phyloP scores from a whole-genome alignment of 2,329 filamentous ascomycete genomes.

The Aspergillus carbonarius region DNA sequence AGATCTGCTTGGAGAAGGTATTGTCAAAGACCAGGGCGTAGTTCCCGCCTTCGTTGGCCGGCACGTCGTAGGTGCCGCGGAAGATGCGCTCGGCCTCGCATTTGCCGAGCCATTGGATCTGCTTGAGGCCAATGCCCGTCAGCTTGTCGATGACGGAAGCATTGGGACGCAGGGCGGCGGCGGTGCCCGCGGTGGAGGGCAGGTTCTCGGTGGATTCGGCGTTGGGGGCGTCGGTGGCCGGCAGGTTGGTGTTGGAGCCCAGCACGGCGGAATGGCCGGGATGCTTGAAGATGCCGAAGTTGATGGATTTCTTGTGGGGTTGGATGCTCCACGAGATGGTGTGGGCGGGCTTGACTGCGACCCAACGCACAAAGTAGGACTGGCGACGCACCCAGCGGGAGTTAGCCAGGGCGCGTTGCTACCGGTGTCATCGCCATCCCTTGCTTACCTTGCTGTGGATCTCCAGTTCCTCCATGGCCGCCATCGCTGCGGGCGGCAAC shows the following conservation, averaged over 20 bases:
- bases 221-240: slow-evolving; percentile 43
- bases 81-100: slow-evolving; percentile 96
- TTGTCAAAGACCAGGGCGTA: slow-evolving; percentile 98
- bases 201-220: slow-evolving; percentile 40
- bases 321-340: slow-evolving; percentile 98
- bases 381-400: slow-evolving; percentile 41
- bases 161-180: slow-evolving; percentile 58
- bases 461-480: slow-evolving; percentile 93
- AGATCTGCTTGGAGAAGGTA: slow-evolving; percentile 92
- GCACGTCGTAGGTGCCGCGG: slow-evolving; percentile 83
- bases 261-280: slow-evolving; percentile 67
- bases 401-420: slow-evolving; percentile 17
- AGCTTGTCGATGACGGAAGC: slow-evolving; percentile 68
- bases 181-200: slow-evolving; percentile 17
- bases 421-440: slow-evolving; percentile 22
- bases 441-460: slow-evolving; percentile 86
- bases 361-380: slow-evolving; percentile 98
- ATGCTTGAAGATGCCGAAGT: slow-evolving; percentile 97
- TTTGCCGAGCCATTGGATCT: slow-evolving; percentile 80
- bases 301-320: slow-evolving; percentile 97
- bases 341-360: slow-evolving; percentile 83
- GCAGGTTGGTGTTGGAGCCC: slow-evolving; percentile 40
- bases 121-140: slow-evolving; percentile 60
- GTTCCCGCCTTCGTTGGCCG: slow-evolving; percentile 75
- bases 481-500: slow-evolving; percentile 57